Evolutionary conservation across 2,329 filamentous ascomycete genomes (phyloP), one percentile per base, ranked within the genome.

Genomic region (Aspergillus hortae): DNA sequence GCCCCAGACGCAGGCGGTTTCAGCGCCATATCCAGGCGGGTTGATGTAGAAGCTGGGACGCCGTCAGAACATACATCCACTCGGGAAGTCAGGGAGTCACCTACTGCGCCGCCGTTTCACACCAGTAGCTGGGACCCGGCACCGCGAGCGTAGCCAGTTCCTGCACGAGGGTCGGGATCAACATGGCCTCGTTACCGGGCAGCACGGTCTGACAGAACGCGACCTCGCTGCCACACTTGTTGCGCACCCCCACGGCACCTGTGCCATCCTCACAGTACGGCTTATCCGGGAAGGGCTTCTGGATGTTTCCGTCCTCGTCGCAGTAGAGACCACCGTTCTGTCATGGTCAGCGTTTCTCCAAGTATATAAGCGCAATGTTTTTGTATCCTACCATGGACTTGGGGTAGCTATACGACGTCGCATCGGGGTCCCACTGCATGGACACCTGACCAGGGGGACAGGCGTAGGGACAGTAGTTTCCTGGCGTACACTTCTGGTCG

Each of bases 121-220:
- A 82, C 88, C 88, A 92, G 71, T 92, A 92, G 51, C 73, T 78
- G 15, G 78, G 72, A 51, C 78, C 85, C 7, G 89, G 89, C 33
- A 92, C 87, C 46, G 89, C 87, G 49, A 92, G 75, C 27, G 78
- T 80, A n/a, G 77, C 75, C 21, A 64, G 69, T 56, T 76, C 73
- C 19, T 76, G 64, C 44, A 91, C 84, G 56, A 84, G 70, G n/a
- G 87, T 92, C 14, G 88, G 87, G 62, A 91, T 91, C 60, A 91
- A 77, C 88, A 92, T 92, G 55, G 86, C 86, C 74, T 92, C 88
- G 62, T 90, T 87, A 46, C 88, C 88, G 15, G 88, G 88, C 55
- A 91, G 72, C 12, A 90, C 86, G 4, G 88, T 92, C 72, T 92
- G 88, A 71, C 88, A 92, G 72, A 88, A 89, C 2, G 88, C 83